Evolutionary conservation across 2,329 filamentous ascomycete genomes (phyloP), one percentile per base, ranked within the genome.

Genomic region (Claviceps arundinis): DNA sequence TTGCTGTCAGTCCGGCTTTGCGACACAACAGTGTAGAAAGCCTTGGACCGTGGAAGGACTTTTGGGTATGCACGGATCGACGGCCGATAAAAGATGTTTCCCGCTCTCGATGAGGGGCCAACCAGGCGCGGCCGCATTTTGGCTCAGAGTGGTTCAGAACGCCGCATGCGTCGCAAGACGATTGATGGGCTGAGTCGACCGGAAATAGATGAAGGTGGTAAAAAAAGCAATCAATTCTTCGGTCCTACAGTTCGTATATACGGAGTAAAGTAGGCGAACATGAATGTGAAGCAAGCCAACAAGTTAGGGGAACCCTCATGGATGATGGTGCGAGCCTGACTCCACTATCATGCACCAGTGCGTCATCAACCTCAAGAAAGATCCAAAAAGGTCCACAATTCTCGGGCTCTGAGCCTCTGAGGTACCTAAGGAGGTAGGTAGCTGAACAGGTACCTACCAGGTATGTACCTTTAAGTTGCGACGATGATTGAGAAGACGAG

Each of bases 91-190:
- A 19, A 37, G 24, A 30, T n/a, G 14, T 6, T 47, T 37, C n/a
- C 22, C 48, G 47, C n/a, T 47, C 48, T 41, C 37, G 22, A 37
- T 37, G 43, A 19, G n/a, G 30, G 37, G 9, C 22, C 5, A 16
- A 43, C 14, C 22, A 50, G 14, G 22, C 48, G 37, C 17, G 37
- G 38, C 38, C 19, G 47, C 51, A 53, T 53, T 17, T 47, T 47
- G 37, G 14, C 30, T 19, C n/a, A 26, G 46, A 17, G 11, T 44
- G 14, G 14, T n/a, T 14, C 11, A 8, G 5, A 50, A 38, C n/a
- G n/a, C 24, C 7, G 34, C 19, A 37, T 13, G 16, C 8, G 13
- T 47, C 7, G 44, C 50, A 22, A 34, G 24, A 38, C n/a, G 34
- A 42, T 22, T 5, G 30, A 30, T 38, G 16, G 11, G 16, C 42